These are phyloP conservation scores for Pseudocercospora musae DNA, from an alignment of 2,329 filamentous ascomycete species.

Conservation along the genomic window DNA sequence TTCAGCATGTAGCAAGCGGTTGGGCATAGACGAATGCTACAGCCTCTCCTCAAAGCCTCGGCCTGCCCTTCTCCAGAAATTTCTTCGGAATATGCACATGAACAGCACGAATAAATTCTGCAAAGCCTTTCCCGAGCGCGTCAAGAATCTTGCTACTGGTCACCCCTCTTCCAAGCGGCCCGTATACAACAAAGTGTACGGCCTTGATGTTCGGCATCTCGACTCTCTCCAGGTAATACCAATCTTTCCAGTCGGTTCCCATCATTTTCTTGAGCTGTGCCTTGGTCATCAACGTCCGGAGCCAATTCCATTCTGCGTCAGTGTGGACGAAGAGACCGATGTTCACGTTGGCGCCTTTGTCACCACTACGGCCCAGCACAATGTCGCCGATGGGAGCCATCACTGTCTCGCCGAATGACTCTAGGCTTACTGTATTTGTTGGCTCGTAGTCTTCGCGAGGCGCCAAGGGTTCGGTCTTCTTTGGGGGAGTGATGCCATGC, in stretches of 20 bases:
- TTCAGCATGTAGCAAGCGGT: neutral
- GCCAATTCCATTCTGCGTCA: conserved; percentile 31
- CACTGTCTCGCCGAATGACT: conserved; percentile 36
- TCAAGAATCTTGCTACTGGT: conserved; percentile 26
- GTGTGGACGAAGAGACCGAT: conserved; percentile 40
- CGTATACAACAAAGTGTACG: conserved; percentile 39
- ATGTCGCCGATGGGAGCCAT: conserved; percentile 37
- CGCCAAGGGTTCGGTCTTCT: conserved; percentile 20
- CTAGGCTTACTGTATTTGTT: conserved; percentile 26
- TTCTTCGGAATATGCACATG: conserved; percentile 26
- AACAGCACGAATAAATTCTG: conserved; percentile 24
- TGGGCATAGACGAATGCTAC: neutral
- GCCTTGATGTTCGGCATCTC: conserved; percentile 40
- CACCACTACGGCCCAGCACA: conserved; percentile 30
- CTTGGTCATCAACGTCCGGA: conserved; percentile 28
- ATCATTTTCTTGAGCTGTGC: conserved; percentile 29
- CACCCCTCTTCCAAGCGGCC: conserved; percentile 25
- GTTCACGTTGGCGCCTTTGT: conserved; percentile 35
- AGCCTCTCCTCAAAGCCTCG: conserved; percentile 5
- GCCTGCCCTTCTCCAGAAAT: conserved; percentile 15
- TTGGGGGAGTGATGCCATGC: conserved; percentile 26
- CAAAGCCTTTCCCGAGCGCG: conserved; percentile 26
- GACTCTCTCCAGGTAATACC: conserved; percentile 36
- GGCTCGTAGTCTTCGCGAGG: conserved; percentile 34
- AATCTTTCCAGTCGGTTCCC: conserved; percentile 29